Conservation (phyloP, 78 protist species). For the Protostelium mycophagum region DNA sequence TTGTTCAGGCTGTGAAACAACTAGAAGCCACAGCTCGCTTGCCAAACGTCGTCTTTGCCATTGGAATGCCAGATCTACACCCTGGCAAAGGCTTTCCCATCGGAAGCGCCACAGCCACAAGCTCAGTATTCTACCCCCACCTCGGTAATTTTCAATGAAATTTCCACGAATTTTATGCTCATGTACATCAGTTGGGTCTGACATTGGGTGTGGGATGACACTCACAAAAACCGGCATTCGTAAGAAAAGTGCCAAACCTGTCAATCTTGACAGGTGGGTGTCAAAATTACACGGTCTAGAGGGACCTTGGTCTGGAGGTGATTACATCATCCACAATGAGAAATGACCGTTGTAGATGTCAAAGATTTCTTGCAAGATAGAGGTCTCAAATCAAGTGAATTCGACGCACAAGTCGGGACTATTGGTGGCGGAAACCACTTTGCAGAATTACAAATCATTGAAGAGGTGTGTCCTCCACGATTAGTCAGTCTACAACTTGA, state of each 20-base stretch:
- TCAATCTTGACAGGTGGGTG: conserved; percentile 8
- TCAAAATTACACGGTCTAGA: neutral
- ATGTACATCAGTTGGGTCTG: neutral
- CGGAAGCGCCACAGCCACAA: neutral
- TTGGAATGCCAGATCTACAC: conserved; percentile 6
- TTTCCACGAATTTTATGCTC: neutral
- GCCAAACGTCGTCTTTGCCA: neutral
- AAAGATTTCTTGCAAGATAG: neutral
- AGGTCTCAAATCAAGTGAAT: neutral
- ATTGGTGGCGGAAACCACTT: conserved; percentile 13
- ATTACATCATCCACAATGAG: neutral
- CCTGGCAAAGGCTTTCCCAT: conserved; percentile 10
- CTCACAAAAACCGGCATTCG: neutral
- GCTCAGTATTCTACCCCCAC: conserved; percentile 3
- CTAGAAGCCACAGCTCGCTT: neutral
- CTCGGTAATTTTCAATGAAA: neutral
- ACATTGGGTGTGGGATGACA: conserved; percentile 4
- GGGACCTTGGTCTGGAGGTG: conserved; percentile 3
- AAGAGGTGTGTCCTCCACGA: neutral
- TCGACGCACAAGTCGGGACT: neutral
- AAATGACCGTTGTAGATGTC: neutral
- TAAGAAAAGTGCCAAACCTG: neutral
- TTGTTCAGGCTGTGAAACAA: conserved; percentile 2
- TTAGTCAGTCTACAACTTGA: neutral
- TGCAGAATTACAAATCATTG: neutral